Evolutionary conservation across 495 filamentous ascomycete genomes (phyloP).

Genomic region (Aspergillus heteromorphus): DNA sequence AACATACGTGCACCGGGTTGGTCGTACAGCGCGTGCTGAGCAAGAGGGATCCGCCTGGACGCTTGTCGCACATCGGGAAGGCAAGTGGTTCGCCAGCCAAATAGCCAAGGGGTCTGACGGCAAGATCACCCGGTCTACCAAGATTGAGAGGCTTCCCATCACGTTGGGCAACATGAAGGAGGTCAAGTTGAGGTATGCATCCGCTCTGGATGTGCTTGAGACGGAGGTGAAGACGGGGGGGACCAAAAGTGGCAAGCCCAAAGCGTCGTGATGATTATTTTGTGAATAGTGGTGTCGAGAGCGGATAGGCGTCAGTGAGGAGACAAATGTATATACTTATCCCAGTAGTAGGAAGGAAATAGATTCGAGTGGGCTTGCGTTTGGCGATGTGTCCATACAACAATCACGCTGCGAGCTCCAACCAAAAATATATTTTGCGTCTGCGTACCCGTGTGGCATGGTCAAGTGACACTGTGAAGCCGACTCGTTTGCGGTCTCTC

Average conservation of each 20-base stretch:
- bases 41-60: conserved; percentile 76
- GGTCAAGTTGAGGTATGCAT: conserved; percentile 53
- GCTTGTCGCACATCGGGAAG: conserved; percentile 70
- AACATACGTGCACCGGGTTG: conserved; percentile 88
- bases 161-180: conserved; percentile 38
- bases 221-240: conserved; percentile 28
- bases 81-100: conserved; percentile 79
- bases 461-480: no score
- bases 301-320: not conserved
- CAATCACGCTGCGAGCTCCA: not conserved
- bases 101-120: conserved; percentile 48
- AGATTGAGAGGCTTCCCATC: conserved; percentile 42
- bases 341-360: not conserved
- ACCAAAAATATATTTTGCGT: no score
- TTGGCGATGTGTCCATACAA: not conserved
- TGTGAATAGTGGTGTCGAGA: not conserved
- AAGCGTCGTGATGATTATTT: not conserved
- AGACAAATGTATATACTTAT: not conserved
- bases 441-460: no score
- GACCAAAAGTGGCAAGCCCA: not conserved
- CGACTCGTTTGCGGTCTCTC: no score
- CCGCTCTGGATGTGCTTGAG: conserved; percentile 49
- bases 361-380: not conserved
- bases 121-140: conserved; percentile 38
- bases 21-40: conserved; percentile 82